Conservation (phyloP, 371 early-diverging fungal species). For the Syncephalastrum monosporum region DNA sequence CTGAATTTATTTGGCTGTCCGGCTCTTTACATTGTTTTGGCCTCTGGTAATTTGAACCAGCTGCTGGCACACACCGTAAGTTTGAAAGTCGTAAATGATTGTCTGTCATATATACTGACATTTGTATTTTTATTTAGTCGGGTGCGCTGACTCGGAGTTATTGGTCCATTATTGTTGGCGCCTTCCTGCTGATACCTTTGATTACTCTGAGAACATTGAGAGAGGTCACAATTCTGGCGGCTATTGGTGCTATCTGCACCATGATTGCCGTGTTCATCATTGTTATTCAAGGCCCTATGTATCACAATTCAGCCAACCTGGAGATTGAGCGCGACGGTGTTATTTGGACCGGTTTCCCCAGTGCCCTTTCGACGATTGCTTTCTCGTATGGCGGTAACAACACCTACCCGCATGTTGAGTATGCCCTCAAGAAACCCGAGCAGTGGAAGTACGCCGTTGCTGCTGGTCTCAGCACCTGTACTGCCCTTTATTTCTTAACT, state of each 20-base stretch:
- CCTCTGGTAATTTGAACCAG: constrained; percentile 60
- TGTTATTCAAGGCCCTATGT: constrained; percentile 35
- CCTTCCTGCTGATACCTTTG: constrained; percentile 70
- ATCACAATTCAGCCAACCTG: constrained; percentile 18
- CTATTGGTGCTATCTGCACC: constrained; percentile 48
- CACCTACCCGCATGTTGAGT: constrained; percentile 74
- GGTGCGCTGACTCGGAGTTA: constrained; percentile 21
- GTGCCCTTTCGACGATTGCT: constrained; percentile 60
- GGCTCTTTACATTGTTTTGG: constrained; percentile 77
- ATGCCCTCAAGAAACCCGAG: constrained; percentile 77
- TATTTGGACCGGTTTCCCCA: constrained; percentile 57
- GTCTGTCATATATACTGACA: not conserved
- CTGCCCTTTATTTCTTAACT: constrained; percentile 75
- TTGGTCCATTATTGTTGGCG: constrained; percentile 68
- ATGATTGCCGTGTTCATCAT: constrained; percentile 51
- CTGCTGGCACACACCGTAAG: constrained; percentile 42
- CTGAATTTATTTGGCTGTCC: constrained; percentile 71
- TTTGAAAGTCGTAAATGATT: not conserved
- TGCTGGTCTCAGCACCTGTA: constrained; percentile 70
- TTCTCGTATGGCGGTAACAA: constrained; percentile 63
- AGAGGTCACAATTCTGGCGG: constrained; percentile 68
- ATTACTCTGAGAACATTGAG: constrained; percentile 70
- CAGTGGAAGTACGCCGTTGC: constrained; percentile 75
- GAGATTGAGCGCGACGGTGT: constrained; percentile 27
- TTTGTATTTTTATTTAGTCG: constrained; percentile 8